Evolutionary conservation across 1,284 basidiomycete species (phyloP).

Genomic region (Pascua guehoae): DNA sequence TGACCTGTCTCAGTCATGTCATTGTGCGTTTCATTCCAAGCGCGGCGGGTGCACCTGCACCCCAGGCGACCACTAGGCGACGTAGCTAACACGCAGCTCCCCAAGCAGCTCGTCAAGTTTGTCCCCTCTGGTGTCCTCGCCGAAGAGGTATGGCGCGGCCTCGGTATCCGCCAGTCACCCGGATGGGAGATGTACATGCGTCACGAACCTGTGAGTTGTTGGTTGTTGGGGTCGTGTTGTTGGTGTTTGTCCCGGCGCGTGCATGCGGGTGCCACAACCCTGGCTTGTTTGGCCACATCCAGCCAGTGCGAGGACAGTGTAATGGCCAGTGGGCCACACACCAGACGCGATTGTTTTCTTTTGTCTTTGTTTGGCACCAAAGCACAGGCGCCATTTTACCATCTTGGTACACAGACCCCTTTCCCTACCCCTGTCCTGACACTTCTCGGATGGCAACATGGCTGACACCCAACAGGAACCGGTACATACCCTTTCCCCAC

Average conservation of each 20-base stretch:
- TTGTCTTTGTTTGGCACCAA: not conserved
- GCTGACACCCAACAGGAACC: slow-evolving; percentile 34
- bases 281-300: not conserved
- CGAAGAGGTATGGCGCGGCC: slow-evolving; percentile 48
- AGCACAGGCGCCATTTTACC: too few species aligned
- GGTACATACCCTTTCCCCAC: not conserved
- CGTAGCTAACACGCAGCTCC: slow-evolving; percentile 31
- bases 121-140: slow-evolving; percentile 45
- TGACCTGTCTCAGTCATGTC: slow-evolving; percentile 39
- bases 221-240: not conserved
- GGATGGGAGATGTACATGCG: slow-evolving; percentile 53
- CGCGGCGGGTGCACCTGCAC: not conserved
- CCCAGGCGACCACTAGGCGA: not conserved
- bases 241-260: not conserved
- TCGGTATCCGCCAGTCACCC: slow-evolving; percentile 49
- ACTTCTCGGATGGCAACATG: not conserved
- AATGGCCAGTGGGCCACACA: too few species aligned
- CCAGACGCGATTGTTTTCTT: not conserved
- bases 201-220: slow-evolving; percentile 45
- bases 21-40: slow-evolving; percentile 33
- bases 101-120: slow-evolving; percentile 47
- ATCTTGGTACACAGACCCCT: not conserved
- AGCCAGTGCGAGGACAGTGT: too few species aligned
- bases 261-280: not conserved
- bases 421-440: not conserved